These are phyloP conservation scores for Thelephora aurantiotincta DNA, from an alignment of 768 basidiomycete genomes.

Conservation along the genomic window DNA sequence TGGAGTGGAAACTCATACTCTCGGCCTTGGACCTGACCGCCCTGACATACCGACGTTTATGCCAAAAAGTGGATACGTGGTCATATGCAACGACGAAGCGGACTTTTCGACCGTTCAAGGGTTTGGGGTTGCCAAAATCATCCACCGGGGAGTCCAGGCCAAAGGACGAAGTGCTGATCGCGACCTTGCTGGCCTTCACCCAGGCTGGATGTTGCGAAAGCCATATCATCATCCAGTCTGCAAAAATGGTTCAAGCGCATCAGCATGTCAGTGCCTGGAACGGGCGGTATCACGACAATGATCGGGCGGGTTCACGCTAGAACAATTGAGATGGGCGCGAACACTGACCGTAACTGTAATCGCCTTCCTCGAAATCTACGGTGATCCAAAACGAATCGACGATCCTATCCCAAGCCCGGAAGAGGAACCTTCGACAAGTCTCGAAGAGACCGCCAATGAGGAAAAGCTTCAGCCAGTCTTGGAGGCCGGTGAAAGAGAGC, in stretches of 20 bases:
- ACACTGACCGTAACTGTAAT: slow-evolving; percentile 38
- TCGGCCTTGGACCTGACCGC: slow-evolving; percentile 22
- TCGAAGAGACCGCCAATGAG: slow-evolving; percentile 51
- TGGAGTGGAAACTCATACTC: slow-evolving; percentile 19
- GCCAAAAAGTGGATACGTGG: slow-evolving; percentile 30
- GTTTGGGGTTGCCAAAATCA: background rate
- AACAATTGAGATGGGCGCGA: background rate
- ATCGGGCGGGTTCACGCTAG: background rate
- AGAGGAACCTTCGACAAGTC: slow-evolving; percentile 32
- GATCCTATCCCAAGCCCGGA: slow-evolving; percentile 26
- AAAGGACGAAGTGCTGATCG: slow-evolving; percentile 31
- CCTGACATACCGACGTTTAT: slow-evolving; percentile 21
- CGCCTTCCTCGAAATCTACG: slow-evolving; percentile 43
- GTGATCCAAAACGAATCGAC: slow-evolving; percentile 47
- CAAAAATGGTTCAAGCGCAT: background rate
- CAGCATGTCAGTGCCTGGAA: background rate
- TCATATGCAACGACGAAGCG: slow-evolving; percentile 29
- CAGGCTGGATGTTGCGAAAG: slow-evolving; percentile 47
- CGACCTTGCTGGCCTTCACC: slow-evolving; percentile 34
- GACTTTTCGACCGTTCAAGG: slow-evolving; percentile 12
- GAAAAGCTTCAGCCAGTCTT: slow-evolving; percentile 52
- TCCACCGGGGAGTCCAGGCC: slow-evolving; percentile 16
- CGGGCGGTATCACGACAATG: too few species aligned
- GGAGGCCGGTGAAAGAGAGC: slow-evolving; percentile 37
- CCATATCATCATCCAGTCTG: slow-evolving; percentile 66